Conservation (phyloP, 306 rosid genomes). For the Cucurbita argyrosperma region DNA sequence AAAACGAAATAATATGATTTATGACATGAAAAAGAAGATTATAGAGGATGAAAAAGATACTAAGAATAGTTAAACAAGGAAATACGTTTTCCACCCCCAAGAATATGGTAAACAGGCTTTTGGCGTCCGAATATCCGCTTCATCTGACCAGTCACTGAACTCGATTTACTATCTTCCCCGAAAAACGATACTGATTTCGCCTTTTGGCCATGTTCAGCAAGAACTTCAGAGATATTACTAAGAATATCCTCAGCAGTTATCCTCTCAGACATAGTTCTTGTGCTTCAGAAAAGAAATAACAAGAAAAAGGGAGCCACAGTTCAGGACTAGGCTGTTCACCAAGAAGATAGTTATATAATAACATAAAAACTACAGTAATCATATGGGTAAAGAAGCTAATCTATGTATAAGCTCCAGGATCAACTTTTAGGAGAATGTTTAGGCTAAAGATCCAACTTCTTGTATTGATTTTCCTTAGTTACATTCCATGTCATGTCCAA, state of each 20-base stretch:
- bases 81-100: slow-evolving; percentile 93
- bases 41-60: neutral
- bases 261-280: slow-evolving; percentile 58
- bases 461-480: neutral
- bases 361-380: neutral
- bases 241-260: slow-evolving; percentile 35
- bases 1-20: neutral
- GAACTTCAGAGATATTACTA: slow-evolving; percentile 36
- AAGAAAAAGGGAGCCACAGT: neutral
- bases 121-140: slow-evolving; percentile 73
- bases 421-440: neutral
- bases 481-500: neutral
- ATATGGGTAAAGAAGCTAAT: neutral
- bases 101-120: slow-evolving; percentile 58
- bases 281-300: neutral
- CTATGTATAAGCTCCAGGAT: neutral
- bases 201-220: slow-evolving; percentile 30
- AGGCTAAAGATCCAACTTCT: neutral
- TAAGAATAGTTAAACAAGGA: neutral
- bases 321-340: neutral
- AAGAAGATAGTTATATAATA: neutral
- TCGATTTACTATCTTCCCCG: slow-evolving; percentile 38
- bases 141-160: slow-evolving; percentile 30
- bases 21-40: neutral
- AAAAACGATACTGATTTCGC: slow-evolving; percentile 33